Evolutionary conservation across 2,329 filamentous ascomycete genomes (phyloP), one percentile per base, ranked within the genome.

Genomic region (Fusarium sp.): DNA sequence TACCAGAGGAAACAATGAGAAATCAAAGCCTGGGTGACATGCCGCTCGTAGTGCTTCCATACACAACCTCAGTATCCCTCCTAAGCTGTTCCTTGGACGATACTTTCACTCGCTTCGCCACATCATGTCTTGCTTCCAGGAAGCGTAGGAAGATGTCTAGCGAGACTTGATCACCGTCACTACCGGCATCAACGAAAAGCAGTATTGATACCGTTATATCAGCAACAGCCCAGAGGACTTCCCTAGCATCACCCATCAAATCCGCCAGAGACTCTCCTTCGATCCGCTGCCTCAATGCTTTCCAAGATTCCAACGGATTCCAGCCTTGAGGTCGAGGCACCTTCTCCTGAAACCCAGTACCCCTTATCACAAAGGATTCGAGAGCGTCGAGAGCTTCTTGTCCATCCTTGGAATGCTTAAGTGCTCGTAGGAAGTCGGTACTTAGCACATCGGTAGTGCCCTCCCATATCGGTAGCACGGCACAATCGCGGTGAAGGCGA

Each of bases 371-470:
- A 45, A 87, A 76, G 45, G 77, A 77, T 20, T 83, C 82, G 22
- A 88, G 72, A 2, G 83, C 84, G n/a, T 80, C 76, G 5, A 85
- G 64, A 34, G 78, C 79, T 12, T 77, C 79, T 14, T 59, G 73
- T 6, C 81, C 84, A 2, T 66, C 76, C 25, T 77, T 77, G 1
- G 82, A 77, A 34, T 87, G 83, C 66, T 85, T 86, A 44, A 88
- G 61, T 0, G 84, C 83, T 22, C 84, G 77, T 16, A 86, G 66
- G 18, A 85, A 81, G 64, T 87, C 86, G 2, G 82, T 83, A 7
- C 88, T 88, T 59, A 94, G 82, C 8, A 94, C 89, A 73, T 92
- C 90, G 0, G 90, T 92, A 0, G 91, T 93, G 2, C 91, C 90
- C 77, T 92, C 90, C 89, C 90, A 92, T 51, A 93, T 92, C 16